Evolutionary conservation across 2,329 filamentous ascomycete species (phyloP), one percentile per base, ranked within the genome.

Genomic region (Nannizzia gypsea): DNA sequence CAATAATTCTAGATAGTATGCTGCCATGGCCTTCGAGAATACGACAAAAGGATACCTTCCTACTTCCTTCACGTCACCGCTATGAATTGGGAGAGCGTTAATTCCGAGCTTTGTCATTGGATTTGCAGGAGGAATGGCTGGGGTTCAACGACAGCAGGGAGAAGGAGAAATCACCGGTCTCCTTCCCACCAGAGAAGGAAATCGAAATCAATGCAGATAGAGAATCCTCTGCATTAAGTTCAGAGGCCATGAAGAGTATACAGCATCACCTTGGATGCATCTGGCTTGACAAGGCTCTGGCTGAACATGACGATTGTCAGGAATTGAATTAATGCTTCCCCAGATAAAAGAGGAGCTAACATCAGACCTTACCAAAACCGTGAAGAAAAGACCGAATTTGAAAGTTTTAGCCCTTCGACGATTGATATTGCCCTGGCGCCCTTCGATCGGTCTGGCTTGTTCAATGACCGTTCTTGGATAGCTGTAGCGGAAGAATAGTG

Each of bases 241-340:
- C 61, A 13, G 46, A 61, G 20, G 52, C 38, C 26, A 63, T 61
- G 59, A 46, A 34, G 44, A 26, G 20, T 24, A 57, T 64, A 48
- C 48, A 44, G 17, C 31, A 57, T 20, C 6, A 20, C 9, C 34
- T 61, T 20, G 59, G 61, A 31, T n/a, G 54, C 38, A 58, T 61
- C 8, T 63, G 61, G 59, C 63, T 62, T 0, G 59, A 60, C 15
- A 57, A 59, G 54, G 62, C 59, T 13, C n/a, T 65, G 31, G 44
- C 60, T 5, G 20, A 58, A n/a, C 40, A 40, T 5, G 62, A 60
- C 3, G 57, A 61, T n/a, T 63, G 57, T 38, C 59, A 62, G 3
- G 44, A 63, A n/a, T 52, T 58, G 22, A 65, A 57, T n/a, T n/a
- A 31, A 38, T 52, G 5, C 28, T 63, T n/a, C 17, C 22, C 11